phyloP scores from a whole-genome alignment of 306 rosid genomes.

The Cucurbita argyrosperma region DNA sequence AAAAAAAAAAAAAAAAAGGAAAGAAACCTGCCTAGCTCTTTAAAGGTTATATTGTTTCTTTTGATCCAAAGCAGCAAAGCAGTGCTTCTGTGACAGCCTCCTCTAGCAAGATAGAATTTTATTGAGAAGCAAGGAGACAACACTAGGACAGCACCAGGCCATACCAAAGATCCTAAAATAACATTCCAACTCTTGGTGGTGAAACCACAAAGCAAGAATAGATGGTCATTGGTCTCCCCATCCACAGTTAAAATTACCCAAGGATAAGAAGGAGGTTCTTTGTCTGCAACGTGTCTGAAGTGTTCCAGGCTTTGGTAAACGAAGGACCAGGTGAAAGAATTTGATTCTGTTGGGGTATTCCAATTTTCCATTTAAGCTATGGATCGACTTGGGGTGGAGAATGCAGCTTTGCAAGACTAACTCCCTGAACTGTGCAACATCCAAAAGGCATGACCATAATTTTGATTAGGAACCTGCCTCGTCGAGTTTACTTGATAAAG shows the following conservation, averaged over 20 bases:
- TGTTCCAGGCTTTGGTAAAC: neutral
- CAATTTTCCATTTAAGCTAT: neutral
- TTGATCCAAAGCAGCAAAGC: neutral
- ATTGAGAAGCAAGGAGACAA: neutral
- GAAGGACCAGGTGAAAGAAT: neutral
- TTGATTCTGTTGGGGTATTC: neutral
- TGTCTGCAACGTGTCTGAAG: neutral
- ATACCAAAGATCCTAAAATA: neutral
- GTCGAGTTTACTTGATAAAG: neutral
- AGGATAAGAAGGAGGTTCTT: neutral
- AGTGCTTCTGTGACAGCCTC: neutral
- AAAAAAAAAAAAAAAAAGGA: too few relatives aligned
- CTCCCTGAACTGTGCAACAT: neutral
- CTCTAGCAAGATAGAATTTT: neutral
- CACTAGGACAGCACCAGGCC: neutral
- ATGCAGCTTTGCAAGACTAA: neutral
- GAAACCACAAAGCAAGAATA: neutral
- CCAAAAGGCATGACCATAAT: neutral
- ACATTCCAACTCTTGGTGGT: neutral
- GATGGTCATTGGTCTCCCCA: neutral
- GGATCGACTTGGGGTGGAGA: too few relatives aligned
- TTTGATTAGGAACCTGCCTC: neutral
- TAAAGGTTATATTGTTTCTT: neutral
- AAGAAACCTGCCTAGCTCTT: neutral
- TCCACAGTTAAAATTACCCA: neutral